Percentiles rank a stretch among this genome's conserved stretches.
These are phyloP conservation scores for Aureobasidium sp. DNA, from an alignment of 2,329 filamentous ascomycete species.

Conservation along the genomic window DNA sequence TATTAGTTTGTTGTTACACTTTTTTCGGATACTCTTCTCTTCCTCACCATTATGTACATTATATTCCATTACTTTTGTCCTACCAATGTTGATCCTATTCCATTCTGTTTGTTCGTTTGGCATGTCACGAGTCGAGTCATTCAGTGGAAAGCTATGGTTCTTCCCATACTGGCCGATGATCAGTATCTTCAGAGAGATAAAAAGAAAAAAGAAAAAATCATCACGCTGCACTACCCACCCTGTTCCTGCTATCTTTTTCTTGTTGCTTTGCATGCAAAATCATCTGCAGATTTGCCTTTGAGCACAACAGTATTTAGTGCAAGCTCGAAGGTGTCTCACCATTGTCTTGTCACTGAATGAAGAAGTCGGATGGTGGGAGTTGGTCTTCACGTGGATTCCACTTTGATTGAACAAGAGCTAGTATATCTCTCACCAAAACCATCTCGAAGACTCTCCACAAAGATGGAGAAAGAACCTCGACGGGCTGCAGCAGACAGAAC, in stretches of 20 bases:
- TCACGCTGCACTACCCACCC: not conserved
- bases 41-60: slow-evolving; percentile 1
- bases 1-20: not conserved
- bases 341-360: not conserved
- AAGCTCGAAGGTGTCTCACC: no score
- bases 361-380: no score
- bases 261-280: not conserved
- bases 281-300: not conserved
- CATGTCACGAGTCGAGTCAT: not conserved
- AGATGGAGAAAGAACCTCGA: no score
- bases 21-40: not conserved
- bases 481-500: no score
- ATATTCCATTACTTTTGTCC: not conserved
- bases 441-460: no score
- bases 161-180: no score
- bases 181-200: not conserved
- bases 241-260: not conserved
- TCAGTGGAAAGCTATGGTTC: no score
- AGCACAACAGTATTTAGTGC: not conserved
- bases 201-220: not conserved
- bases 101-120: not conserved
- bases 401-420: no score
- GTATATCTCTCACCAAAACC: no score
- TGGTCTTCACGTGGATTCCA: no score
- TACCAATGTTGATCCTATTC: not conserved